Evolutionary conservation across 805 yeast genomes (phyloP), one percentile per base, ranked within the genome.

Genomic region (Candida golubevii): DNA sequence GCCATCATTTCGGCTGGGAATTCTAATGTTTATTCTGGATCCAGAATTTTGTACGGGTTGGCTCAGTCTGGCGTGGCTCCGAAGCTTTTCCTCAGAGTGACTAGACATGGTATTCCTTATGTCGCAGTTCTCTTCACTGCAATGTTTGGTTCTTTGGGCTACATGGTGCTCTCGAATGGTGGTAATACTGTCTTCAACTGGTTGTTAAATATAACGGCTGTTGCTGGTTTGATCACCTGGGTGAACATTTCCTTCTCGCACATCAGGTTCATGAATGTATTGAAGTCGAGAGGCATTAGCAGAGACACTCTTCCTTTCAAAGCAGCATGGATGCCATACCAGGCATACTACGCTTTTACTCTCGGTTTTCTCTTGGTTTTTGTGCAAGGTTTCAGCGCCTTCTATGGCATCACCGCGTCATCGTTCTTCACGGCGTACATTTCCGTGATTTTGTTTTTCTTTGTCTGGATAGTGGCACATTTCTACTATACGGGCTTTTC

Each of bases 1-100:
- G 81, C 90, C 13, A 77, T 84, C 45, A 73, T 83, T 39, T 83
- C 90, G n/a, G 89, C 91, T 26, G 91, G 83, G 60, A 85, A 85
- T 67, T 83, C 89, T 11, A 82, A 83, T 58, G 72, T 84, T 28
- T 83, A 84, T 63, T 79, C 82, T 52, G 83, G 88, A 35, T 83
- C 89, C 3, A 71, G 93, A 65, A 71, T 82, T 35, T 60, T 85
- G 40, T 83, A 74, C 57, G 79, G 82, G n/a, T 69, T 85, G 59
- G 81, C 86, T n/a, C 71, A 73, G 51, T 73, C 75, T 41, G 71
- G 72, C 7, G 67, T 75, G 41, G 86, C 86, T 3, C 87, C 87
- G 30, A 70, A 63, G 47, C 52, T 74, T 42, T 78, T 82, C 54
- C 51, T 61, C 9, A 57, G 55, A 34, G 75, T 83, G 33, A 79